A percentile compares a stretch with the other conserved stretches of the same genome.
Conservation (phyloP, 106 monocot species). For the Dendrobium catenatum region DNA sequence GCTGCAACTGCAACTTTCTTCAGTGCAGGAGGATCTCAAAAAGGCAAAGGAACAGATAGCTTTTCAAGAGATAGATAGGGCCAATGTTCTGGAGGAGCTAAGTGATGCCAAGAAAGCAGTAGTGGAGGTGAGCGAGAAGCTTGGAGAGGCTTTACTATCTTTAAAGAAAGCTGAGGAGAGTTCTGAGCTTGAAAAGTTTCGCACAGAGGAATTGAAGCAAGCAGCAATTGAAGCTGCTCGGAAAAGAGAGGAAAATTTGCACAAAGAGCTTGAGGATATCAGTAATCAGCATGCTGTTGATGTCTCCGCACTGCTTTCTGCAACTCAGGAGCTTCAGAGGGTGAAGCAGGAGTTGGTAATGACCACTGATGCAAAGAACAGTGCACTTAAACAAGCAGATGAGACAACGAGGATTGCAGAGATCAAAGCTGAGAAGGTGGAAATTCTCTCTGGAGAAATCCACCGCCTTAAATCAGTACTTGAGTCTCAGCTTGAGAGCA, state of each 20-base stretch:
- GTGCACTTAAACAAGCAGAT: conserved; percentile 20
- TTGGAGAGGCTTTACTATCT: conserved; percentile 58
- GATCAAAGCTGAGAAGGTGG: conserved; percentile 57
- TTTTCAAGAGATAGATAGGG: conserved; percentile 42
- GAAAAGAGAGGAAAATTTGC: conserved; percentile 48
- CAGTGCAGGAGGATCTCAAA: conserved; percentile 59
- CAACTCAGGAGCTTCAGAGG: conserved; percentile 50
- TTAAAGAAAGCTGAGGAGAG: conserved; percentile 54
- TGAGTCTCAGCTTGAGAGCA: conserved; percentile 14
- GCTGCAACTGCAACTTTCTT: conserved; percentile 28
- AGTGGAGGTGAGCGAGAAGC: conserved; percentile 47
- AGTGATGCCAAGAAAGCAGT: conserved; percentile 38
- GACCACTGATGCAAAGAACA: conserved; percentile 54
- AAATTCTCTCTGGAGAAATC: conserved; percentile 41
- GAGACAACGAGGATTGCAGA: conserved; percentile 20
- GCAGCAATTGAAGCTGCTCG: conserved; percentile 45
- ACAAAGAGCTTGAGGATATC: conserved; percentile 52
- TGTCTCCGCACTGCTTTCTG: conserved; percentile 29
- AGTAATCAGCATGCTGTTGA: conserved; percentile 43
- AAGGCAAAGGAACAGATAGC: conserved; percentile 62
- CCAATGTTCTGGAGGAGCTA: conserved; percentile 43
- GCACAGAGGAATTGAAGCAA: conserved; percentile 70
- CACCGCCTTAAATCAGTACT: conserved; percentile 42
- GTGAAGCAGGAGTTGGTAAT: conserved; percentile 42
- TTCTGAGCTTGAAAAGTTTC: conserved; percentile 67